Percentiles rank a stretch among this genome's conserved stretches.
phyloP scores from a whole-genome alignment of 1,139 yeast genomes.

The Protomyces gravidus region DNA sequence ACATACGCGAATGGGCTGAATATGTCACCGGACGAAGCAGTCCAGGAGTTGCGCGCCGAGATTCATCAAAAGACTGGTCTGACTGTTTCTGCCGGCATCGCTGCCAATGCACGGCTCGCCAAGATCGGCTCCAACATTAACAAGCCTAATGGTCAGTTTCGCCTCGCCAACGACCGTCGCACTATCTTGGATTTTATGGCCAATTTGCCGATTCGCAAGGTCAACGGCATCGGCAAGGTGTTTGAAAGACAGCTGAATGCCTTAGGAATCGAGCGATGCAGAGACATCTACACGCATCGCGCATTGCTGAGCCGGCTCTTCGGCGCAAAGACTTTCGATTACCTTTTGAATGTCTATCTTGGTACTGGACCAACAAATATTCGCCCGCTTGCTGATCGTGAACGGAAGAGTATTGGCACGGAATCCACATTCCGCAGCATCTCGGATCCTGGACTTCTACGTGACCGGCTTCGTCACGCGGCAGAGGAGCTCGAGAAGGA shows the following conservation, averaged over 20 bases:
- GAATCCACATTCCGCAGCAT: slow-evolving; percentile 35
- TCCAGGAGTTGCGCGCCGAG: slow-evolving; percentile 45
- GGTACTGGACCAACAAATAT: slow-evolving; percentile 36
- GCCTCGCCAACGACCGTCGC: slow-evolving; percentile 31
- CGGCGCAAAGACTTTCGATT: slow-evolving; percentile 31
- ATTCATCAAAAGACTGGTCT: slow-evolving; percentile 52
- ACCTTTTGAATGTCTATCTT: slow-evolving; percentile 34
- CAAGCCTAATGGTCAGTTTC: slow-evolving; percentile 61
- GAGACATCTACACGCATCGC: slow-evolving; percentile 33
- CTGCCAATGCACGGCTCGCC: slow-evolving; percentile 62
- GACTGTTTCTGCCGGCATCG: slow-evolving; percentile 64
- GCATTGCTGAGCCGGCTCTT: slow-evolving; percentile 32
- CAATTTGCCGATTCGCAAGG: slow-evolving; percentile 34
- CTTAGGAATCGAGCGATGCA: slow-evolving; percentile 34
- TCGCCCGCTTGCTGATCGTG: slow-evolving; percentile 33
- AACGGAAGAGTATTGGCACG: slow-evolving; percentile 36
- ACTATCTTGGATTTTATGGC: slow-evolving; percentile 35
- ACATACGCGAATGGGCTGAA: slow-evolving; percentile 9
- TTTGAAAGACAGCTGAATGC: slow-evolving; percentile 36
- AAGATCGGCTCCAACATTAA: slow-evolving; percentile 60
- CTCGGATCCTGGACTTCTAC: slow-evolving; percentile 28
- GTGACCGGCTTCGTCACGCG: slow-evolving; percentile 31
- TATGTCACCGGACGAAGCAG: slow-evolving; percentile 37
- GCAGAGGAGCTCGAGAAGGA: slow-evolving; percentile 35
- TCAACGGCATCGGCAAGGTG: slow-evolving; percentile 36